Base-by-base conservation (phyloP, 805 yeast genomes). In the Tetrapisispora namnaoensis region DNA sequence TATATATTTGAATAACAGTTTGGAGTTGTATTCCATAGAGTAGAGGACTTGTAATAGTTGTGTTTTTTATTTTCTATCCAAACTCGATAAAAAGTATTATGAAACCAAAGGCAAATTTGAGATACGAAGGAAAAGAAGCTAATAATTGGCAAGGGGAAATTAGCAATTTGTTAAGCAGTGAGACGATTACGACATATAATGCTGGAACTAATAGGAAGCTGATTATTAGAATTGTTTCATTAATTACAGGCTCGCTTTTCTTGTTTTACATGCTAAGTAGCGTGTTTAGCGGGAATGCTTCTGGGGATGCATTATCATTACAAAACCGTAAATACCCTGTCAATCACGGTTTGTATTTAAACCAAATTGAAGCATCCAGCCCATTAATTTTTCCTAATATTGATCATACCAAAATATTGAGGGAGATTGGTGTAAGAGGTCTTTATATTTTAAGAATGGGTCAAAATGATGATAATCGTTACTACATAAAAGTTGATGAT, bases 341-440 rank as follows among this genome's bases (percentile, higher is more conserved):
- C 24, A 55, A 55, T 17, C 80, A 74, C 56, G 80, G 81, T 0
- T 61, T 70, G 37, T 74, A 71, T 55, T 56, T 60, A 16, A 60
- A 70, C 41, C 78, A 75, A 49, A 70, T 79, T 27, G 71, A 38
- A 21, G 75, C 83, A 16, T 65, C 70, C 13, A 72, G 79, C 18
- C 70, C 73, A 37, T 73, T 78, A 58, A 81, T 85, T 14, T 84
- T 76, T 59, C 93, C 93, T n/a, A 76, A 79, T n/a, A 73, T 83
- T 36, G 89, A 84, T 54, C 82, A 84, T 57, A 82, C 86, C 4
- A 77, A 80, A 0, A 62, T 74, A 21, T 69, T 85, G 51, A 76
- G 78, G 54, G 82, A 80, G 50, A 59, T 84, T 45, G 76, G 80
- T 1, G 63, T 79, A 20, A 71, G 73, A 47, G 70, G 73, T 16